These are phyloP conservation scores for Mycena amicta DNA, from an alignment of 768 basidiomycete genomes.

Conservation along the genomic window DNA sequence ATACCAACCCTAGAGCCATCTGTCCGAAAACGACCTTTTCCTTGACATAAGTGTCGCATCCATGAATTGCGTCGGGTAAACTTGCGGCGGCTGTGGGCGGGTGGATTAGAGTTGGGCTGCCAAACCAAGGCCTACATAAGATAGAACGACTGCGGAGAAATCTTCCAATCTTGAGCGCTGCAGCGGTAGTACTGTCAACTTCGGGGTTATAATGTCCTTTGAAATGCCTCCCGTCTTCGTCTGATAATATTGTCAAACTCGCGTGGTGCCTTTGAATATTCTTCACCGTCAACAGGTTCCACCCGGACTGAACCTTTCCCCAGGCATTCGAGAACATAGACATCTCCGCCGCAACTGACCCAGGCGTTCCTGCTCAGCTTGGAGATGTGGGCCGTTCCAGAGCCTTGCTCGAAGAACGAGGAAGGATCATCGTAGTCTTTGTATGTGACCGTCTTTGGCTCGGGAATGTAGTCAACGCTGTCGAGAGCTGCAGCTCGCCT, in stretches of 20 bases:
- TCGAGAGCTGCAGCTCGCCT: slow-evolving; percentile 36
- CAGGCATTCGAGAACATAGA: slow-evolving; percentile 77
- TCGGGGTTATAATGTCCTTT: slow-evolving; percentile 59
- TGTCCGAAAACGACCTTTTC: slow-evolving; percentile 57
- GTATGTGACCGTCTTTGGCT: slow-evolving; percentile 69
- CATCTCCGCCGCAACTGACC: slow-evolving; percentile 75
- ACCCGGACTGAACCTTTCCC: slow-evolving; percentile 70
- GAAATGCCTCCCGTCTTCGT: slow-evolving; percentile 36
- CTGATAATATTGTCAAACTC: slow-evolving; percentile 23
- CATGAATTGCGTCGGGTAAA: slow-evolving; percentile 64
- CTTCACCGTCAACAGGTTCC: slow-evolving; percentile 41
- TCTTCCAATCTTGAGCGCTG: slow-evolving; percentile 49
- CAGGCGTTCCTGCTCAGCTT: slow-evolving; percentile 65
- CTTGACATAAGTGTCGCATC: slow-evolving; percentile 67
- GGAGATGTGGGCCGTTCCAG: slow-evolving; percentile 56
- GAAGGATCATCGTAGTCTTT: slow-evolving; percentile 79
- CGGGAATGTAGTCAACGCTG: slow-evolving; percentile 41
- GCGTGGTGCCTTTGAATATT: neutral
- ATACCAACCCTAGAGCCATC: slow-evolving; percentile 51
- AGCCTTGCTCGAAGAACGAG: slow-evolving; percentile 49
- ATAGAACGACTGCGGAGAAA: slow-evolving; percentile 56
- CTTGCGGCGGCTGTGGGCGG: slow-evolving; percentile 38
- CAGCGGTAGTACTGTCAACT: slow-evolving; percentile 47
- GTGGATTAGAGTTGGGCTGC: neutral
- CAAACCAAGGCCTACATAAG: slow-evolving; percentile 28